phyloP scores from a whole-genome alignment of 176 grass and related monocot species.

The Triticum monococcum region DNA sequence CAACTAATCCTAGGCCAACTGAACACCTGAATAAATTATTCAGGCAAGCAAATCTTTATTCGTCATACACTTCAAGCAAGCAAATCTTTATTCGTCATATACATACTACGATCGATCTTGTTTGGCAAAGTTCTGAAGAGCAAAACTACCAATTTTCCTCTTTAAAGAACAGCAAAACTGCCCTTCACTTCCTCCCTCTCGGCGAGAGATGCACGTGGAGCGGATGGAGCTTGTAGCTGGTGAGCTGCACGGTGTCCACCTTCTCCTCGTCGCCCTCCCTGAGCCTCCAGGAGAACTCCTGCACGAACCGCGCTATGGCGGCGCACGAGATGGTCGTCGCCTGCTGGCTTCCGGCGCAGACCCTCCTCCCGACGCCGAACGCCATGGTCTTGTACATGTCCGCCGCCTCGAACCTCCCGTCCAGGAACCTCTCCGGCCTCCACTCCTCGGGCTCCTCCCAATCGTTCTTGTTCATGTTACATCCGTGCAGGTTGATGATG shows the following conservation, averaged over 20 bases:
- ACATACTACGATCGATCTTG: too few relatives aligned
- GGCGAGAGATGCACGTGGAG: slow-evolving; percentile 49
- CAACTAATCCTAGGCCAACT: too few relatives aligned
- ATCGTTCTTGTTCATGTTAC: slow-evolving; percentile 72
- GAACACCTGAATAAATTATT: too few relatives aligned
- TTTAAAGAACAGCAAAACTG: not conserved
- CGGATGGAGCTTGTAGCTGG: slow-evolving; percentile 57
- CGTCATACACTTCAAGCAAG: too few relatives aligned
- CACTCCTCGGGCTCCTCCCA: slow-evolving; percentile 72
- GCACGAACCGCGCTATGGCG: slow-evolving; percentile 65
- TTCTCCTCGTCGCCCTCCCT: slow-evolving; percentile 69
- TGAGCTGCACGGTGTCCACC: slow-evolving; percentile 71
- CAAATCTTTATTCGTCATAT: too few relatives aligned
- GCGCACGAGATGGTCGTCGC: slow-evolving; percentile 53
- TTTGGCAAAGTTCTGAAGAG: too few relatives aligned
- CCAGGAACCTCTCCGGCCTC: slow-evolving; percentile 80
- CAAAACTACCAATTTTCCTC: too few relatives aligned
- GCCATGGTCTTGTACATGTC: slow-evolving; percentile 82
- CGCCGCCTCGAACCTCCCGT: slow-evolving; percentile 30
- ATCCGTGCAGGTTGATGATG: slow-evolving; percentile 78
- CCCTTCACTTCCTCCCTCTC: slow-evolving; percentile 33
- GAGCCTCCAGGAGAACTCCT: slow-evolving; percentile 72
- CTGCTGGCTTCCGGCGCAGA: slow-evolving; percentile 64
- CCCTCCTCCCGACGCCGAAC: slow-evolving; percentile 72
- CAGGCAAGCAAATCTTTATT: too few relatives aligned